Evolutionary conservation across 306 rosid species (phyloP), one percentile per base, ranked within the genome.

Genomic region (Parietaria judaica): DNA sequence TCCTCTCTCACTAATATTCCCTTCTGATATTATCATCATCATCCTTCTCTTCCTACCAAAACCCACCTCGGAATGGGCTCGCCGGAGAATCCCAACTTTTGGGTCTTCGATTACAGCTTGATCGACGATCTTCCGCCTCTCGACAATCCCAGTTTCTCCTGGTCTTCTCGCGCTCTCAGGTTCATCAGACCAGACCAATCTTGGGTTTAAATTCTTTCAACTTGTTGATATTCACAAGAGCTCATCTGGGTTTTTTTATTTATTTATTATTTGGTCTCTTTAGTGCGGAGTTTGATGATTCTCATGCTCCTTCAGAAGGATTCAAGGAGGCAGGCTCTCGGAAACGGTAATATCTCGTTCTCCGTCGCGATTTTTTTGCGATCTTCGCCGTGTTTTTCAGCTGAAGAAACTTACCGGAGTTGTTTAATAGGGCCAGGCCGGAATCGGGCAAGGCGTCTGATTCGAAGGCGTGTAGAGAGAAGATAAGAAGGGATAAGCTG

Each of bases 401-500:
- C 45, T 41, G 9, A 41, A 41, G 45, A 7, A 11, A 36, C 63
- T 13, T 15, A 45, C 37, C 0, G 61, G 35, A 47, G 49, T 36
- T 51, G 52, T 23, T 53, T 34, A 68, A 51, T 3, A 37, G 56
- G 9, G 65, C 61, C 68, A 84, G 74, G 73, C 61, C 87, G 36
- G 94, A 77, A 73, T 79, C 95, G 52, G 71, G 67, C 78, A 61
- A 61, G 65, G 70, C 69, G 37, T 56, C 83, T 58, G 81, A 85
- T 69, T 70, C 94, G 53, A 92, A 88, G 78, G 97, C 99, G 63
- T 77, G 89, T 68, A 86, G 89, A 55, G 99, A 92, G 84, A 92
- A 92, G 83, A 16, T 82, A 71, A 78, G 99, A 55, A 82, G 99
- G 84, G 90, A 92, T 58, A 84, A 76, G 65, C 79, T 92, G 36